A percentile compares a stretch with the other conserved stretches of the same genome.
phyloP scores from a whole-genome alignment of 352 stramenopile species.

The Globisporangium parvum region DNA sequence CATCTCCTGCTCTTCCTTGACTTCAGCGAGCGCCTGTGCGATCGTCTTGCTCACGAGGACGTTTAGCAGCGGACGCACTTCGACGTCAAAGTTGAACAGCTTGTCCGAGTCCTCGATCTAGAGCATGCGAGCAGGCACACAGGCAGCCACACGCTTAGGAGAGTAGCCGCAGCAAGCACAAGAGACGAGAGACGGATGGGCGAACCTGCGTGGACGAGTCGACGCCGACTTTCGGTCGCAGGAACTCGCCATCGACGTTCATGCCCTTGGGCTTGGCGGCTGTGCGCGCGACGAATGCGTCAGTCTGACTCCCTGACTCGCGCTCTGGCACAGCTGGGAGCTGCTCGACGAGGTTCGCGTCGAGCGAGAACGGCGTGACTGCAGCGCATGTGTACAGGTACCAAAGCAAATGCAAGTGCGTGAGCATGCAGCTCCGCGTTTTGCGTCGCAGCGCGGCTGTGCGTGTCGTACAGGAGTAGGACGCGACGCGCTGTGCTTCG shows the following conservation, averaged over 20 bases:
- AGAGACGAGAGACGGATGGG: background rate
- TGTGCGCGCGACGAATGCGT: constrained; percentile 45
- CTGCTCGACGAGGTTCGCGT: constrained; percentile 65
- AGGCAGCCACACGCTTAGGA: background rate
- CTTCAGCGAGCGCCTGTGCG: constrained; percentile 64
- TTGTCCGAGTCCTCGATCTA: constrained; percentile 72
- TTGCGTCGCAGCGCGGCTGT: no score
- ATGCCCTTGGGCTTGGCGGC: constrained; percentile 26
- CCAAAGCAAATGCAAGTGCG: background rate
- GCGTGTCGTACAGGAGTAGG: constrained; percentile 29
- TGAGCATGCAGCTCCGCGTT: no score
- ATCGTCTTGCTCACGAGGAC: constrained; percentile 82
- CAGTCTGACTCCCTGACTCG: constrained; percentile 58
- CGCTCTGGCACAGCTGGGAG: constrained; percentile 21
- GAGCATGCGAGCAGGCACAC: background rate
- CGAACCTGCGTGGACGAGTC: constrained; percentile 63
- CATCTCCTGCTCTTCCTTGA: constrained; percentile 75
- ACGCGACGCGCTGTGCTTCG: constrained; percentile 20
- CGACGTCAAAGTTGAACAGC: constrained; percentile 78
- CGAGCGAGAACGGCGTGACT: constrained; percentile 55
- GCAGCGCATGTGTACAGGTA: background rate
- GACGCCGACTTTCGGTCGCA: constrained; percentile 64
- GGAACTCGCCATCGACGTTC: constrained; percentile 41
- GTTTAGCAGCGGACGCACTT: constrained; percentile 69
- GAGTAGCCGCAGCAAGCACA: background rate